Evolutionary conservation across 2,329 filamentous ascomycete species (phyloP).

Genomic region (Penicillium paneum): DNA sequence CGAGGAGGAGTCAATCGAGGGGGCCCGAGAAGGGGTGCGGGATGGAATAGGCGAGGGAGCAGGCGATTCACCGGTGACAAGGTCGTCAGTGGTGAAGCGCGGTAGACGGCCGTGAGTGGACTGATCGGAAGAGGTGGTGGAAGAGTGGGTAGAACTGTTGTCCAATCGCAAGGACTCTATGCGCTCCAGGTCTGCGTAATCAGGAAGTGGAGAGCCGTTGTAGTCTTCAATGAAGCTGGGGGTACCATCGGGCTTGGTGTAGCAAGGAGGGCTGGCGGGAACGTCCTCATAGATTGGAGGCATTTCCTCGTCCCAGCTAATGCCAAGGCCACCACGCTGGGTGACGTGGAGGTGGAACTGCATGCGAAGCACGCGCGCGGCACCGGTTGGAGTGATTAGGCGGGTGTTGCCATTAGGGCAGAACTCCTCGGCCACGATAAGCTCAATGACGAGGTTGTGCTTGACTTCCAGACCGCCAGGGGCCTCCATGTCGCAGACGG

Average conservation of each 20-base stretch:
- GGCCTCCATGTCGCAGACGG: slow-evolving; percentile 74
- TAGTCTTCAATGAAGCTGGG: slow-evolving; percentile 49
- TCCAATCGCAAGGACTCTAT: slow-evolving; percentile 39
- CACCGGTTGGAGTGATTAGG: slow-evolving; percentile 79
- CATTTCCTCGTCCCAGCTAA: slow-evolving; percentile 95
- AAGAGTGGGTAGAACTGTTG: slow-evolving; percentile 32
- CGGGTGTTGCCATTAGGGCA: slow-evolving; percentile 65
- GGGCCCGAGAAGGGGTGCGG: slow-evolving; percentile 16
- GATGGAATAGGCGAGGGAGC: slow-evolving; percentile 18
- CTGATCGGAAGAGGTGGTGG: slow-evolving; percentile 28
- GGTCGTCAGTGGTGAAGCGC: slow-evolving; percentile 35
- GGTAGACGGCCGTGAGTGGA: slow-evolving; percentile 12
- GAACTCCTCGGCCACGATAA: slow-evolving; percentile 92
- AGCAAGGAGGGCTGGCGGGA: slow-evolving; percentile 76
- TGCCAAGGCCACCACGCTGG: slow-evolving; percentile 78
- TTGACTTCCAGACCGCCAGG: slow-evolving; percentile 72
- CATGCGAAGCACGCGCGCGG: slow-evolving; percentile 86
- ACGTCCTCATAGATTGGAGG: slow-evolving; percentile 94
- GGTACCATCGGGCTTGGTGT: slow-evolving; percentile 45
- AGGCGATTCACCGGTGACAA: slow-evolving; percentile 22
- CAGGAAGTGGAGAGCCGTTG: slow-evolving; percentile 42
- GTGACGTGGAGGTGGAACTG: slow-evolving; percentile 82
- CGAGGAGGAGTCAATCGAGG: slow-evolving; percentile 19
- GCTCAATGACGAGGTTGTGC: slow-evolving; percentile 84
- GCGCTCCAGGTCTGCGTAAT: slow-evolving; percentile 48